Conservation (phyloP, 83 land plant species). For the Picea mariana region DNA sequence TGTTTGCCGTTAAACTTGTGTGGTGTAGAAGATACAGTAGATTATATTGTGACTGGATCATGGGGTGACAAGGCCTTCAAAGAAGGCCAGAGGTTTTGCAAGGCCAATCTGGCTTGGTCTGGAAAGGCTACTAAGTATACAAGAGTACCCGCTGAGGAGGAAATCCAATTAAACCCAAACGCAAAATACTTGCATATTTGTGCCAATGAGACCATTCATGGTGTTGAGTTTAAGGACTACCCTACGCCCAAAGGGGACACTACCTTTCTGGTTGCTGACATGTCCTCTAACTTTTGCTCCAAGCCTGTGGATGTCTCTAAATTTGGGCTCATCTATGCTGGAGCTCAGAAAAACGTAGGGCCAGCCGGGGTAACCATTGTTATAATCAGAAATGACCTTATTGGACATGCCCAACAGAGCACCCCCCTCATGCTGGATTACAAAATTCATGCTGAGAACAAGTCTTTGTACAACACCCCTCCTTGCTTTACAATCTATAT, state of each 20-base stretch:
- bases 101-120: slow-evolving; percentile 66
- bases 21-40: slow-evolving; percentile 60
- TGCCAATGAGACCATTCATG: slow-evolving; percentile 97
- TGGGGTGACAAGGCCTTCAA: slow-evolving; percentile 97
- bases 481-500: slow-evolving; percentile 90
- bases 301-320: slow-evolving; percentile 93
- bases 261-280: slow-evolving; percentile 78
- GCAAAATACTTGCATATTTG: slow-evolving; percentile 92
- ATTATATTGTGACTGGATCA: slow-evolving; percentile 86
- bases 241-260: slow-evolving; percentile 41
- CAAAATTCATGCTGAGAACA: slow-evolving; percentile 89
- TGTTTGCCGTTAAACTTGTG: slow-evolving; percentile 83
- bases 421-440: slow-evolving; percentile 96
- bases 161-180: slow-evolving; percentile 44
- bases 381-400: slow-evolving; percentile 77
- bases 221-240: slow-evolving; percentile 93
- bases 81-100: slow-evolving; percentile 88
- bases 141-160: slow-evolving; percentile 56
- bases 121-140: slow-evolving; percentile 89
- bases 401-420: slow-evolving; percentile 69
- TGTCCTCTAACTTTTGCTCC: slow-evolving; percentile 98
- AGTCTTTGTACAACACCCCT: slow-evolving; percentile 92
- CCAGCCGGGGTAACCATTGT: slow-evolving; percentile 95
- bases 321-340: slow-evolving; percentile 90
- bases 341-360: slow-evolving; percentile 97